These are phyloP conservation scores for Apiotrichum gamsii DNA, from an alignment of 1,284 basidiomycete species.

Conservation along the genomic window DNA sequence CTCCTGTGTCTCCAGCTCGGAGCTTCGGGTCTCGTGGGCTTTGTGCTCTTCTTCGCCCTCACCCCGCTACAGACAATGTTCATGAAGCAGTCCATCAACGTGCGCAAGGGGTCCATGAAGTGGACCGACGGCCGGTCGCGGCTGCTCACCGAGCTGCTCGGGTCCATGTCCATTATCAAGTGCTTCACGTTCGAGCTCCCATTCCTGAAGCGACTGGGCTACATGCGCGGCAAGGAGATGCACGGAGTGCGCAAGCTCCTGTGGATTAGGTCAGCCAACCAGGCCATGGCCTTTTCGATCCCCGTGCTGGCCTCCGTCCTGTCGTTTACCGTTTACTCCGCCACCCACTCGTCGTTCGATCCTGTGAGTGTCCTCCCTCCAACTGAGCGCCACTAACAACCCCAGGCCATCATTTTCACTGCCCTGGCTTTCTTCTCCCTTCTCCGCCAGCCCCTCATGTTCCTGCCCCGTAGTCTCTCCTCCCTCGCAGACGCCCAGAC, in stretches of 20 bases:
- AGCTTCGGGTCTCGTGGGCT: conserved; percentile 68
- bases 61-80: conserved; percentile 64
- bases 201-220: conserved; percentile 57
- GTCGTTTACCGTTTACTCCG: conserved; percentile 65
- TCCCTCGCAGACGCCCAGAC: conserved; percentile 61
- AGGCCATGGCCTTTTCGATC: conserved; percentile 36
- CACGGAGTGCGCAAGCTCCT: conserved; percentile 56
- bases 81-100: conserved; percentile 62
- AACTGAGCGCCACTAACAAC: conserved; percentile 23
- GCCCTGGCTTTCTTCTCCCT: conserved; percentile 65
- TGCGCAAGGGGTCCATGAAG: conserved; percentile 58
- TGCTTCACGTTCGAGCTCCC: conserved; percentile 66
- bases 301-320: conserved; percentile 64
- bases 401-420: conserved; percentile 57
- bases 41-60: conserved; percentile 63
- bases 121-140: conserved; percentile 80
- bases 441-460: conserved; percentile 62
- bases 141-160: conserved; percentile 67
- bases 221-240: conserved; percentile 56
- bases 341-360: conserved; percentile 55
- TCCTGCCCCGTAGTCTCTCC: conserved; percentile 60
- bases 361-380: conserved; percentile 36
- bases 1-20: conserved; percentile 42
- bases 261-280: conserved; percentile 57
- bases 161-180: conserved; percentile 68